Evolutionary conservation across 495 filamentous ascomycete genomes (phyloP).

Genomic region (Talaromyces adpressus): DNA sequence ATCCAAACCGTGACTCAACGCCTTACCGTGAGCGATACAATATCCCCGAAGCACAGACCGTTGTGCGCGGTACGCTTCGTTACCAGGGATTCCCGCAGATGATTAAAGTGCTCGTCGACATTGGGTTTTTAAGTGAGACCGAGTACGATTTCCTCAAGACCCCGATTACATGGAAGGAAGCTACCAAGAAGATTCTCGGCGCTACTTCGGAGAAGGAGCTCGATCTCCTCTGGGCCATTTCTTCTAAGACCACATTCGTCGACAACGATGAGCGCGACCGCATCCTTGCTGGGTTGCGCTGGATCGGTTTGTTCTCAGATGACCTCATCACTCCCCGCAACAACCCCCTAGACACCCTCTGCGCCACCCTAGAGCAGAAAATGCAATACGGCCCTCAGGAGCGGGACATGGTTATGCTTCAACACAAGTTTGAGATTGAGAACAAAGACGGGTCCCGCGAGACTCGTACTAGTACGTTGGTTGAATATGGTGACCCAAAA

Average conservation of each 20-base stretch:
- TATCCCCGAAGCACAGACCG: conserved; percentile 67
- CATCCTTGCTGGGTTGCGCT: conserved; percentile 69
- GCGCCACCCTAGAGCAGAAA: conserved; percentile 83
- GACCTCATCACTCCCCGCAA: conserved; percentile 63
- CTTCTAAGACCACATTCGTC: conserved; percentile 66
- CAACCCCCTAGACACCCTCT: conserved; percentile 85
- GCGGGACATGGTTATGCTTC: conserved; percentile 80
- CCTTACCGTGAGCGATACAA: conserved; percentile 80
- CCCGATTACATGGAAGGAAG: conserved; percentile 70
- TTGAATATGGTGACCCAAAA: conserved; percentile 76
- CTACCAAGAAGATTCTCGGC: conserved; percentile 64
- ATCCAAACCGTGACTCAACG: conserved; percentile 87
- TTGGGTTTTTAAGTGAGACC: conserved; percentile 73
- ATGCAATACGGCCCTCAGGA: conserved; percentile 82
- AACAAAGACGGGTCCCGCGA: conserved; percentile 66
- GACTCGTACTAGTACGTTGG: conserved; percentile 71
- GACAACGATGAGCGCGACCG: conserved; percentile 65
- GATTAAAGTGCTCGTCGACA: conserved; percentile 77
- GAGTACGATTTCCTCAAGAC: conserved; percentile 51
- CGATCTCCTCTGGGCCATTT: conserved; percentile 65
- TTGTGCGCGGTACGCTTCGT: conserved; percentile 65
- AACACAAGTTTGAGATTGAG: conserved; percentile 92
- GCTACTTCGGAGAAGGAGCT: conserved; percentile 52
- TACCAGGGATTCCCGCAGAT: conserved; percentile 87
- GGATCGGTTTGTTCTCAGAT: conserved; percentile 84